These are phyloP conservation scores for Alternaria angustiovoidea DNA, from an alignment of 2,329 filamentous ascomycete species.

Conservation along the genomic window DNA sequence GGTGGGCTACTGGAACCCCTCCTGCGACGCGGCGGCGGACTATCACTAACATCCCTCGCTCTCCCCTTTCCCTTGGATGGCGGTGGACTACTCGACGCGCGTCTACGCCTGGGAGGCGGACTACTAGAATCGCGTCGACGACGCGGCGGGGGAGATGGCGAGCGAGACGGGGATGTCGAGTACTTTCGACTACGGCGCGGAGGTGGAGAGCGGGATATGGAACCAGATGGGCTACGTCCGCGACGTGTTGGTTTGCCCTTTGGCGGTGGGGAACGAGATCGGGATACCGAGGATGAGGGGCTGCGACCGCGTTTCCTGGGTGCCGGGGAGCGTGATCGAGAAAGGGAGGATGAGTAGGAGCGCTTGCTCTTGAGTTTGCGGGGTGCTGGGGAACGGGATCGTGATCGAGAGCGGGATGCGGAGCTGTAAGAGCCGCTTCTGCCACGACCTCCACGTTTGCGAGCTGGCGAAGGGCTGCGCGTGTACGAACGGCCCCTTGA, in stretches of 20 bases:
- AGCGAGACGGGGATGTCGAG: slow-evolving; percentile 3
- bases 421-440: slow-evolving; percentile 32
- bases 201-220: slow-evolving; percentile 15
- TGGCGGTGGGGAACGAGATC: slow-evolving; percentile 28
- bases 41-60: not conserved
- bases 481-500: slow-evolving; percentile 43
- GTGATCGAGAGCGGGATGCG: slow-evolving; percentile 35
- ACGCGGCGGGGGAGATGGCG: not conserved
- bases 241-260: slow-evolving; percentile 21
- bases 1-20: not conserved
- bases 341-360: slow-evolving; percentile 32
- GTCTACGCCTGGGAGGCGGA: slow-evolving; percentile 9
- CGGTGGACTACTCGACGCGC: slow-evolving; percentile 10
- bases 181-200: slow-evolving; percentile 11
- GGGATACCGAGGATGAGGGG: slow-evolving; percentile 22
- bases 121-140: not conserved
- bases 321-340: slow-evolving; percentile 31
- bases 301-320: slow-evolving; percentile 37
- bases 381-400: slow-evolving; percentile 33
- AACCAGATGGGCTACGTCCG: slow-evolving; percentile 25
- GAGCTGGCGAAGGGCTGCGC: slow-evolving; percentile 38
- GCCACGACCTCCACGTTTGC: slow-evolving; percentile 30
- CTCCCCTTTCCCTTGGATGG: not conserved
- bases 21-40: slow-evolving; percentile 3
- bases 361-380: slow-evolving; percentile 29